Percentiles rank a stretch among this genome's conserved stretches.
phyloP scores from a whole-genome alignment of 108 stramenopile genomes.

The Conticribra guillardii region DNA sequence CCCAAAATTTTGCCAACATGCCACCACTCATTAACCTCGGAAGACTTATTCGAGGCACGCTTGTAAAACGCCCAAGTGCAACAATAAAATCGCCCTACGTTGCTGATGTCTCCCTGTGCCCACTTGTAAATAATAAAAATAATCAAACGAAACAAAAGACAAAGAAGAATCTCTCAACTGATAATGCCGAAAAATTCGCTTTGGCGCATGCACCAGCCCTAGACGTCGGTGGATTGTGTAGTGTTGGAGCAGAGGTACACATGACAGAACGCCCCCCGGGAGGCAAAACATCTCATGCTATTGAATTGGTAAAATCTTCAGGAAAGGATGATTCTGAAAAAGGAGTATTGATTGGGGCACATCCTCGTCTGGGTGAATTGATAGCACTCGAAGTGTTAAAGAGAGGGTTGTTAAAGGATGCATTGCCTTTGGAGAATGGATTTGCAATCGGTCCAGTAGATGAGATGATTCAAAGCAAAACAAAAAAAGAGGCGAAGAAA shows the following conservation, averaged over 20 bases:
- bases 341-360: slow-evolving; percentile 48
- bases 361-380: slow-evolving; percentile 45
- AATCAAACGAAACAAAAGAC: too few relatives aligned
- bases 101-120: slow-evolving; percentile 40
- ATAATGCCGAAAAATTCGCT: too few relatives aligned
- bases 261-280: slow-evolving; percentile 31
- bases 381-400: slow-evolving; percentile 39
- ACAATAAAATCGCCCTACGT: slow-evolving; percentile 52
- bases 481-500: slow-evolving; percentile 1
- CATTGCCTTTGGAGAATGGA: slow-evolving; percentile 16
- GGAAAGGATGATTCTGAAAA: neutral
- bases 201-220: slow-evolving; percentile 53
- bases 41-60: slow-evolving; percentile 31
- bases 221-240: slow-evolving; percentile 50
- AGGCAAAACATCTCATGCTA: slow-evolving; percentile 57
- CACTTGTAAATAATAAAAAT: too few relatives aligned
- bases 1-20: neutral
- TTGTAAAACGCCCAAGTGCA: slow-evolving; percentile 40
- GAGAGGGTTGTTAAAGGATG: slow-evolving; percentile 32
- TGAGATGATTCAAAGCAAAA: neutral
- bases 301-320: slow-evolving; percentile 38
- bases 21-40: slow-evolving; percentile 37
- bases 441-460: slow-evolving; percentile 32
- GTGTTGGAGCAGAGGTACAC: slow-evolving; percentile 27
- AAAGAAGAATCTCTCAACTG: too few relatives aligned